These are phyloP conservation scores for Eucalyptus grandis DNA, from an alignment of 345 rosid genomes.

Conservation along the genomic window DNA sequence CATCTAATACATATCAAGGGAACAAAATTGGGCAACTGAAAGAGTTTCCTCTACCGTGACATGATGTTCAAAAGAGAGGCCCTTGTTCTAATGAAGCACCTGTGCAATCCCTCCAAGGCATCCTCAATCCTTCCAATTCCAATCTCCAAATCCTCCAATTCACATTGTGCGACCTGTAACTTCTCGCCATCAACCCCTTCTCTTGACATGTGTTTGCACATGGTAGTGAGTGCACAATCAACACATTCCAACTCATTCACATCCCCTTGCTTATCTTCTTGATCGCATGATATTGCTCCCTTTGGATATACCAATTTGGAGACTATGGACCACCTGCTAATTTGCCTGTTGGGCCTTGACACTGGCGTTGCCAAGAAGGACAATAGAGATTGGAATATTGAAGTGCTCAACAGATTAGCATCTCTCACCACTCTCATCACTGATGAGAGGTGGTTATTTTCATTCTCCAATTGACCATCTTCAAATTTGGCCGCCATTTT, in stretches of 20 bases:
- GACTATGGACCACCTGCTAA: constrained; percentile 26
- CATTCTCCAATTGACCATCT: neutral
- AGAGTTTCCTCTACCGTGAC: neutral
- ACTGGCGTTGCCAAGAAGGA: constrained; percentile 16
- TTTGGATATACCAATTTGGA: constrained; percentile 23
- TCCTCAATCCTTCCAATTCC: constrained; percentile 38
- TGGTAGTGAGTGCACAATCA: constrained; percentile 4
- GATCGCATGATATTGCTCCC: constrained; percentile 28
- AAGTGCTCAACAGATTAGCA: constrained; percentile 13
- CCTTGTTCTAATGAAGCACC: constrained; percentile 48
- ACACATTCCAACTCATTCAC: constrained; percentile 11
- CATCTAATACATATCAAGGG: neutral
- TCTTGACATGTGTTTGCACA: neutral
- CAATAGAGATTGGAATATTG: constrained; percentile 33
- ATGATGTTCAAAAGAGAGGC: constrained; percentile 48
- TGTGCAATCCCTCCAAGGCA: constrained; percentile 35
- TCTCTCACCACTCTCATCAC: constrained; percentile 29
- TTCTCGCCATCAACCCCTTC: neutral
- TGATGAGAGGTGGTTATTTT: constrained; percentile 19
- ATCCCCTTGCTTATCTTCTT: constrained; percentile 40
- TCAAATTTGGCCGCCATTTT: neutral
- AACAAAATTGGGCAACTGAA: neutral
- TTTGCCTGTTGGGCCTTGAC: constrained; percentile 4
- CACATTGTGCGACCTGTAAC: constrained; percentile 8
- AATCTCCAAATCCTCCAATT: constrained; percentile 29